Percentiles rank a stretch among this genome's conserved stretches.
Evolutionary conservation across 2,329 filamentous ascomycete species (phyloP).

Genomic region (Aspergillus amoenus): DNA sequence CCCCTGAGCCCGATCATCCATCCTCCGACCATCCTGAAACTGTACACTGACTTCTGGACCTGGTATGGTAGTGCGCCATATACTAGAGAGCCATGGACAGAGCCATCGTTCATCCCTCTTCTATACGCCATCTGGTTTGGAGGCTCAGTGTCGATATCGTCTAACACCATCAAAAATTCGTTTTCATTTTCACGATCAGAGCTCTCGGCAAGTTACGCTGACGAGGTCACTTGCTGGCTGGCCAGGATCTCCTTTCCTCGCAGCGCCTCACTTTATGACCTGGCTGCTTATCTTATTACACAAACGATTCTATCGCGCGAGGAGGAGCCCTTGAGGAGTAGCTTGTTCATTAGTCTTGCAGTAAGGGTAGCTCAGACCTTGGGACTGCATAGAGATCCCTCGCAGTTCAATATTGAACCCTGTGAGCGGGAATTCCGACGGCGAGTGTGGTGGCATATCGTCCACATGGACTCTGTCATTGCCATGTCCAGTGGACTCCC

Average conservation of each 20-base stretch:
- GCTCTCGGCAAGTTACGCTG: constrained; percentile 40
- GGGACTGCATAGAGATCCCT: constrained; percentile 50
- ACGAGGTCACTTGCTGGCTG: constrained; percentile 46
- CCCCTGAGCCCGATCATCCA: constrained; percentile 47
- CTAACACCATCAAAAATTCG: constrained; percentile 39
- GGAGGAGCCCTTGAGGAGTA: constrained; percentile 50
- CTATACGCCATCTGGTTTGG: constrained; percentile 50
- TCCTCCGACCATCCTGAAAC: constrained; percentile 41
- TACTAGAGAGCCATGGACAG: constrained; percentile 37
- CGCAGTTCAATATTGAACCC: constrained; percentile 46
- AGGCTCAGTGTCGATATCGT: constrained; percentile 46
- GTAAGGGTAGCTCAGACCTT: constrained; percentile 50
- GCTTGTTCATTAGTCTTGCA: constrained; percentile 48
- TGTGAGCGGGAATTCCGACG: constrained; percentile 47
- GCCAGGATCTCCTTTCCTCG: constrained; percentile 46
- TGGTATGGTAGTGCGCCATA: constrained; percentile 42
- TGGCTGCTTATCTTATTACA: constrained; percentile 48
- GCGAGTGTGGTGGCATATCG: constrained; percentile 51
- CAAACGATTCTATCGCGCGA: constrained; percentile 49
- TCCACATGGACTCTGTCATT: constrained; percentile 50
- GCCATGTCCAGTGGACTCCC: constrained; percentile 51
- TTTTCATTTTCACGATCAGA: constrained; percentile 40
- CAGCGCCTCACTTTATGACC: constrained; percentile 45
- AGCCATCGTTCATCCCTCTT: constrained; percentile 45
- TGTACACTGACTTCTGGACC: constrained; percentile 47